Conservation (phyloP, 768 basidiomycete genomes). For the Leccinum pellstonianum region DNA sequence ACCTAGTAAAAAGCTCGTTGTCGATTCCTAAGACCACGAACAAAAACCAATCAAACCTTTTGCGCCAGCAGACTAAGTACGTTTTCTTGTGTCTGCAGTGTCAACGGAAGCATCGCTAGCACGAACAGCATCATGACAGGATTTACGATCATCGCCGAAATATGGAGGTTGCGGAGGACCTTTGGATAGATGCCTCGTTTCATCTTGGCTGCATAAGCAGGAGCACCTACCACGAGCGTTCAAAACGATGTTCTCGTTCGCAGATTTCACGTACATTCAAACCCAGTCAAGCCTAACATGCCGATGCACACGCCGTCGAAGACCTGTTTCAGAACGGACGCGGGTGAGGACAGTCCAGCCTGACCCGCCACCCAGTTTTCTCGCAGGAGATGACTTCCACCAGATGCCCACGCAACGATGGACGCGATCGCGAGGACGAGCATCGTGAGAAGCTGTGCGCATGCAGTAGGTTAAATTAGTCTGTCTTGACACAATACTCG, state of each 20-base stretch:
- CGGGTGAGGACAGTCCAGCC: slow-evolving; percentile 28
- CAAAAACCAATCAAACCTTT: slow-evolving; percentile 34
- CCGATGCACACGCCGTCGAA: slow-evolving; percentile 70
- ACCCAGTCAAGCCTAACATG: slow-evolving; percentile 71
- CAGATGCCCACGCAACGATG: slow-evolving; percentile 48
- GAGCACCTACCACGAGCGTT: slow-evolving; percentile 42
- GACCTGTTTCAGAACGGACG: slow-evolving; percentile 42
- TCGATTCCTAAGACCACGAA: background rate
- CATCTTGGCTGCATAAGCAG: slow-evolving; percentile 64
- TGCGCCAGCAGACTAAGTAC: slow-evolving; percentile 65
- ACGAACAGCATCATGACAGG: slow-evolving; percentile 57
- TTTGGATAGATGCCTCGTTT: slow-evolving; percentile 52
- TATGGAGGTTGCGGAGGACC: slow-evolving; percentile 65
- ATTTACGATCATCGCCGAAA: slow-evolving; percentile 57
- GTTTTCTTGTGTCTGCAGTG: slow-evolving; percentile 51
- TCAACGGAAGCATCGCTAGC: slow-evolving; percentile 56
- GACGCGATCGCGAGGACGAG: slow-evolving; percentile 49
- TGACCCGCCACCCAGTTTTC: slow-evolving; percentile 53
- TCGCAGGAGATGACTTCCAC: slow-evolving; percentile 47
- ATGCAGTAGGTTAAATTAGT: background rate
- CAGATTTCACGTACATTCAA: slow-evolving; percentile 48
- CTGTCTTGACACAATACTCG: background rate
- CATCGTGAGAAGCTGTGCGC: slow-evolving; percentile 54
- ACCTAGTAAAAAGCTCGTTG: slow-evolving; percentile 35
- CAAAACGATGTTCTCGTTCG: background rate